Evolutionary conservation across 495 filamentous ascomycete genomes (phyloP).

Genomic region (Hypoxylon trugodes): DNA sequence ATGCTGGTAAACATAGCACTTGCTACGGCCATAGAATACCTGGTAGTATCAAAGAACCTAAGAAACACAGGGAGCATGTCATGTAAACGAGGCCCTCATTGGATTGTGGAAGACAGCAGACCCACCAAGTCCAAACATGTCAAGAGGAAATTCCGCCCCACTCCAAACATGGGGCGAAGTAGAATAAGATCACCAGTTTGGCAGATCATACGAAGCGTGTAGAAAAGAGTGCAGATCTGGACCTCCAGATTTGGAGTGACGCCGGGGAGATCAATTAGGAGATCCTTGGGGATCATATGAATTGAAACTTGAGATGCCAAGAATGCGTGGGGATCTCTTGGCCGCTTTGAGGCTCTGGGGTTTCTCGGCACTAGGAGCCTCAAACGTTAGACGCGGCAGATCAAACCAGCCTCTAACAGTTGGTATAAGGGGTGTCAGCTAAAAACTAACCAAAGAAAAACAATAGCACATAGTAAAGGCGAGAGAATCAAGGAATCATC

Average conservation of each 20-base stretch:
- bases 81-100: slow-evolving; percentile 23
- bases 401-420: slow-evolving; percentile 44
- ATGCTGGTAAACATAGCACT: slow-evolving; percentile 19
- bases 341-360: slow-evolving; percentile 34
- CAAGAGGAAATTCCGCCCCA: slow-evolving; percentile 24
- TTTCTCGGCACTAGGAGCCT: slow-evolving; percentile 25
- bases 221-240: slow-evolving; percentile 30
- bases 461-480: too few relatives aligned
- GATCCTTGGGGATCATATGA: slow-evolving; percentile 35
- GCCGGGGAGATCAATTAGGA: slow-evolving; percentile 33
- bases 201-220: slow-evolving; percentile 37
- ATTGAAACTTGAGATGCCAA: slow-evolving; percentile 40
- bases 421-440: slow-evolving; percentile 1
- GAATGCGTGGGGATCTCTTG: slow-evolving; percentile 11
- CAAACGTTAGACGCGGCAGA: slow-evolving; percentile 35
- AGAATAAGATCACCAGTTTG: slow-evolving; percentile 26
- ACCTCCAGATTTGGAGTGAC: slow-evolving; percentile 15
- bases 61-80: slow-evolving; percentile 27
- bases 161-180: slow-evolving; percentile 29
- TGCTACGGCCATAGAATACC: slow-evolving; percentile 3
- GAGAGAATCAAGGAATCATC: too few relatives aligned
- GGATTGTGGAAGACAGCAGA: slow-evolving; percentile 15
- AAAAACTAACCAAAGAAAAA: not conserved
- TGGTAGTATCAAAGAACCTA: slow-evolving; percentile 6
- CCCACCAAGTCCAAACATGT: slow-evolving; percentile 36